Percentiles rank a stretch among this genome's conserved stretches.
phyloP scores from a whole-genome alignment of 352 stramenopile species.

The Plasmopara halstedii region DNA sequence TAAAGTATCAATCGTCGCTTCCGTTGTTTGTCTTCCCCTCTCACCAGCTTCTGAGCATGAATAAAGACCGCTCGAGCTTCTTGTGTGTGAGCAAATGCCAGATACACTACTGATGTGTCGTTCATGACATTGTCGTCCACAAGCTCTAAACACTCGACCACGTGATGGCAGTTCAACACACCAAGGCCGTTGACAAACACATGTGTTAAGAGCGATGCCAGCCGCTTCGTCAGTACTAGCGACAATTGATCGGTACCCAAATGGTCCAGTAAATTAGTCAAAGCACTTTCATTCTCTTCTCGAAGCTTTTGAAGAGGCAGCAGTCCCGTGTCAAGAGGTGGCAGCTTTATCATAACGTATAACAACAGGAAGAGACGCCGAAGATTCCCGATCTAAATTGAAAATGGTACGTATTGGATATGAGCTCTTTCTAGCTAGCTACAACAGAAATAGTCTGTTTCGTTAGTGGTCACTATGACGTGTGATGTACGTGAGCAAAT shows the following conservation, averaged over 20 bases:
- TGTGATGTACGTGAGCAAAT: constrained; percentile 94
- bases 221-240: constrained; percentile 45
- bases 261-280: constrained; percentile 33
- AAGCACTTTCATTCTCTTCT: constrained; percentile 30
- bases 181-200: constrained; percentile 43
- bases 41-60: constrained; percentile 34
- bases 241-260: constrained; percentile 30
- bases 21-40: constrained; percentile 10
- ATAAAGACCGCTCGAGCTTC: constrained; percentile 39
- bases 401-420: constrained; percentile 4
- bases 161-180: constrained; percentile 24
- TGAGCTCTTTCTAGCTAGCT: background rate
- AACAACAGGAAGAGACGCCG: constrained; percentile 15
- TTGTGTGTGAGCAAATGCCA: constrained; percentile 30
- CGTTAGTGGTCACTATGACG: constrained; percentile 34
- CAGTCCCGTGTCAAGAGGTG: constrained; percentile 19
- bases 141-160: constrained; percentile 54
- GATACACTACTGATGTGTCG: constrained; percentile 36
- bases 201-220: constrained; percentile 53
- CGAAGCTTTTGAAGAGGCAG: constrained; percentile 31
- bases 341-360: constrained; percentile 20
- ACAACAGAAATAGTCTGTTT: background rate
- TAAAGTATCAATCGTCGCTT: constrained; percentile 26
- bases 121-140: constrained; percentile 32
- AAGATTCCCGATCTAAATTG: constrained; percentile 5